Base-by-base conservation (phyloP, 495 filamentous ascomycete genomes). In the Annulohypoxylon stygium region DNA sequence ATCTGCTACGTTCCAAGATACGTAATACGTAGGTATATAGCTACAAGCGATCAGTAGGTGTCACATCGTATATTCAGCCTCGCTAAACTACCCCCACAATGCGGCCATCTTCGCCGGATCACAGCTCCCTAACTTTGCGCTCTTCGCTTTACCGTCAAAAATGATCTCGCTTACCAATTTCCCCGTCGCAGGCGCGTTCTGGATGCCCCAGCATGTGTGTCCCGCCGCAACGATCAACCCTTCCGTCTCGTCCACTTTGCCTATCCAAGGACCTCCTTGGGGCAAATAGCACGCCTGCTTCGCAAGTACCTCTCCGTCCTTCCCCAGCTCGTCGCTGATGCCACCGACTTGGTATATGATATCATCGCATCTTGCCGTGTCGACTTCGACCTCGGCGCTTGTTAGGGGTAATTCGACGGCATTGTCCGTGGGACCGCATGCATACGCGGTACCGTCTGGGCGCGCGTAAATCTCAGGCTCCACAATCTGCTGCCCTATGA, bases 141-240 rank as follows among this genome's bases (percentile, higher is more conserved):
- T 93, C 78, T 85, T 90, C 14, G 90, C 86, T 73, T 86, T 83
- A 0, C 92, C 92, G 67, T 94, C 92, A 69, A 93, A 90, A 4
- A 94, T 81, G 75, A 94, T 87, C 77, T 94, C 92, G 67, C 90
- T 92, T 65, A 97, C 90, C 45, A 94, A 78, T 84, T 93, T 92
- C 3, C 93, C 93, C 36, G 94, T 97, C 14, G 88, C 94, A 5
- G 93, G 92, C 30, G 88, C 92, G 82, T 97, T 97, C 78, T 96
- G 93, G 61, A 97, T 96, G 8, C 93, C 93, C 93, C 93, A 97
- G 78, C 93, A 96, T 1, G 91, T 95, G 80, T 97, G 93, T 12
- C 93, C 93, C 7, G 91, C 86, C 6, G 94, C 93, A 71, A 97
- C 83, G 50, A 93, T 83, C 18, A 96, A 77, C 0, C 93, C 93